Base-by-base conservation (phyloP, 306 rosid genomes). In the Quercus rubra region DNA sequence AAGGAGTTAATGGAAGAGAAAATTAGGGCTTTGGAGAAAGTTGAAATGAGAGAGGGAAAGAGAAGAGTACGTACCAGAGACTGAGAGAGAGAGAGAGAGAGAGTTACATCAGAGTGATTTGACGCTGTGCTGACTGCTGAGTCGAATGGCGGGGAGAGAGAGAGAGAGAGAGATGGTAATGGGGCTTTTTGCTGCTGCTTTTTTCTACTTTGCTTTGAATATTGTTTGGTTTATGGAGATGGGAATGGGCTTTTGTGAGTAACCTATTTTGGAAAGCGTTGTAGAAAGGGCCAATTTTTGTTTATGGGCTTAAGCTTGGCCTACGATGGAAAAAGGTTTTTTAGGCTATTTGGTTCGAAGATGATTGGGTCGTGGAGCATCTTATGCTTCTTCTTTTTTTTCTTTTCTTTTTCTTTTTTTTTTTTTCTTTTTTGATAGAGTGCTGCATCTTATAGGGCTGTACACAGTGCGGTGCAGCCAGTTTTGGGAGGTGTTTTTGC, bases 361-460 rank as follows among this genome's bases (percentile, higher is more conserved):
- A 38, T 7, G 43, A 38, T 7, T 6, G 46, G 46, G 46, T 41
- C 46, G 11, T 8, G 12, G 46, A 41, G 46, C 46, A 41, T 41
- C 46, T 41, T 41, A 41, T 41, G 46, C 3, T 38, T 35, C 1
- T 33, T 31, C 35, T 35, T 35, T 0, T 35, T 35, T 1, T 38
- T 0, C 2, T 6, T 41, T 41, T 0, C 0, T 41, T 38, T 38
- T 33, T 33, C 3, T 0, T 0, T 6, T 0, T 38, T 0, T 1
- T 7, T 38, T 38, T 8, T 41, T 41, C 12, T 8, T 41, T 41
- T 41, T 41, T 41, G 46, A 41, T 8, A 41, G 43, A 38, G 46
- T 8, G 12, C 12, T 41, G 46, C 46, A 41, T 41, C 46, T 41
- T 8, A 41, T 8, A 23, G 23, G 23, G 23, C 23, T 23, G 23